These are phyloP conservation scores for Nyctanthes arbortristis DNA, from an alignment of 257 asterid species.

Conservation along the genomic window DNA sequence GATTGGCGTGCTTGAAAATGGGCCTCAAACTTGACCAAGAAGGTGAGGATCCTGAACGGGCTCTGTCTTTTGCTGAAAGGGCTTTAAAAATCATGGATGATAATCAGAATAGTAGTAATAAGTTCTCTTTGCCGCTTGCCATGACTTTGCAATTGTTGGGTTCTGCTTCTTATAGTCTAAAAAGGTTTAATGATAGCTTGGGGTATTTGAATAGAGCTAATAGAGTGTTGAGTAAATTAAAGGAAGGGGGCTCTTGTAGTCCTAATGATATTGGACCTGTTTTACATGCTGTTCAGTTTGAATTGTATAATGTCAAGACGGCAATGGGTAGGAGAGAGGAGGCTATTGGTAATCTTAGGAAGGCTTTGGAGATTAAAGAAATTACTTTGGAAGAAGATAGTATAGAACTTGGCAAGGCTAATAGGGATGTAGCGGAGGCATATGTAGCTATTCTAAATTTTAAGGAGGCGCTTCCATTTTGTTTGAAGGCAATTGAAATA, in stretches of 20 bases:
- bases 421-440: constrained; percentile 86
- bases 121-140: constrained; percentile 68
- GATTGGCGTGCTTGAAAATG: constrained; percentile 74
- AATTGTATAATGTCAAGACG: constrained; percentile 77
- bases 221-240: constrained; percentile 60
- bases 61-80: constrained; percentile 63
- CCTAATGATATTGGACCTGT: constrained; percentile 59
- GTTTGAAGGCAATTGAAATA: constrained; percentile 84
- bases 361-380: constrained; percentile 79
- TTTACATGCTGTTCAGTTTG: constrained; percentile 73
- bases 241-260: constrained; percentile 42
- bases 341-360: constrained; percentile 74
- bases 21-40: constrained; percentile 85
- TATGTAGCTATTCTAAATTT: constrained; percentile 75
- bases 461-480: constrained; percentile 69
- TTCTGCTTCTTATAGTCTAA: constrained; percentile 58
- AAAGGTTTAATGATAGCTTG: constrained; percentile 79
- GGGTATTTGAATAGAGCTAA: constrained; percentile 83
- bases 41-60: constrained; percentile 73
- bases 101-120: constrained; percentile 34
- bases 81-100: constrained; percentile 67
- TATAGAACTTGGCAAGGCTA: constrained; percentile 79
- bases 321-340: constrained; percentile 94
- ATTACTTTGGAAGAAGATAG: constrained; percentile 60
- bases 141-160: constrained; percentile 90